Evolutionary conservation across 2,329 filamentous ascomycete species (phyloP), one percentile per base, ranked within the genome.

Genomic region (Aaosphaeria arxii): DNA sequence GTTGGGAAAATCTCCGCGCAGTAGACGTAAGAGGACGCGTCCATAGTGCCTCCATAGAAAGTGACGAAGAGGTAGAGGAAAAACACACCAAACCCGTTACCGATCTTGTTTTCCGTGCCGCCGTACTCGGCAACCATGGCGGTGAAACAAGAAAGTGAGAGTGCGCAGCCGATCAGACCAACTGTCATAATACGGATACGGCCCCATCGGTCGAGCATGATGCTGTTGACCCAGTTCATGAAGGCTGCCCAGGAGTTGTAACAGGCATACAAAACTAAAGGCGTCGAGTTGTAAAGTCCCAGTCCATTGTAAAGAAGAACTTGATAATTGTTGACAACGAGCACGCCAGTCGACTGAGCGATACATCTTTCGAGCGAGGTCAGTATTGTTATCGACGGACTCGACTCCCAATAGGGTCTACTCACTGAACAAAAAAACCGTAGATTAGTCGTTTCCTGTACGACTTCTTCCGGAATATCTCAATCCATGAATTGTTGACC

Each of bases 1-100:
- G 41, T 43, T 4, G 52, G 49, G 44, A 54, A 53, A 43, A 59
- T 45, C 39, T 61, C 58, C 11, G 44, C 47, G 35, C 54, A 57
- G 46, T 57, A 60, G 9, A 56, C 52, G 17, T 43, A 43, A 29
- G 17, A 30, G 17, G 29, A 29, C 6, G 41, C 41, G 29, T 43
- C 41, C 17, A 43, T 9, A 17, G 11, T 11, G 11, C 11, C 11
- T 9, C 11, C 39, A 24, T 11, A 41, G 31, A 44, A 44, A 7
- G 42, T 44, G 3, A 44, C 42, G 24, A 44, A 48, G 5, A 48
- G 46, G 32, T 48, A 48, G 7, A 44, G 46, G 35, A 48, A 44
- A 35, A 44, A 43, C 13, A 48, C 42, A 6, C 33, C 46, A n/a
- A 48, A 43, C 5, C 46, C 46, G 33, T 44, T 40, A 7, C 46